Evolutionary conservation across 768 basidiomycete species (phyloP).

Genomic region (Termitomyces sp.): DNA sequence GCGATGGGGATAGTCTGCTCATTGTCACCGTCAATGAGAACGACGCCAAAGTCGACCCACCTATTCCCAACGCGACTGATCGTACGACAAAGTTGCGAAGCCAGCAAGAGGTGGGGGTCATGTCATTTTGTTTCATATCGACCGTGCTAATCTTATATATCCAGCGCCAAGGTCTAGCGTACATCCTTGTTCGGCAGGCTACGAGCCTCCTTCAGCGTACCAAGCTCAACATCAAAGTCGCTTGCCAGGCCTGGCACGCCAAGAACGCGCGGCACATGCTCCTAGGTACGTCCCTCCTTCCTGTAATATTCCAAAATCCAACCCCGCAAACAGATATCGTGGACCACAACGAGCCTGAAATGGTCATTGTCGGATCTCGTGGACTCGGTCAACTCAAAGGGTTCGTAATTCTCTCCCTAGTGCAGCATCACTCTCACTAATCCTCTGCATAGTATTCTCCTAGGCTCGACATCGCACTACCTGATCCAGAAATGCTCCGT

Average conservation of each 20-base stretch:
- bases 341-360: slow-evolving; percentile 81
- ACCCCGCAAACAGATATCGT: slow-evolving; percentile 57
- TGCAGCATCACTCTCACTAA: background rate
- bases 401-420: slow-evolving; percentile 22
- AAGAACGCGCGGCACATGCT: slow-evolving; percentile 92
- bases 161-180: slow-evolving; percentile 85
- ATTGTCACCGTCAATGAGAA: slow-evolving; percentile 92
- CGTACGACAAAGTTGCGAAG: slow-evolving; percentile 75
- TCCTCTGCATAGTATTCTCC: slow-evolving; percentile 62
- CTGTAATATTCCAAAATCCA: background rate
- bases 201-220: slow-evolving; percentile 91
- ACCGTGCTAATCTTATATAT: slow-evolving; percentile 5
- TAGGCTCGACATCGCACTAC: slow-evolving; percentile 95
- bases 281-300: slow-evolving; percentile 44
- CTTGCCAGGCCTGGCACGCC: slow-evolving; percentile 97
- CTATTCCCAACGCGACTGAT: slow-evolving; percentile 69
- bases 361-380: slow-evolving; percentile 95
- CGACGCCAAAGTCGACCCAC: slow-evolving; percentile 80
- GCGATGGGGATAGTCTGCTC: slow-evolving; percentile 93
- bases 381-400: slow-evolving; percentile 86
- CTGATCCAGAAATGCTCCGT: slow-evolving; percentile 93
- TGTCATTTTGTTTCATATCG: background rate
- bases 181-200: slow-evolving; percentile 86
- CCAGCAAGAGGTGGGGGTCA: slow-evolving; percentile 79
- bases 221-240: slow-evolving; percentile 77